Percentiles rank a stretch among this genome's conserved stretches.
Evolutionary conservation across 2,329 filamentous ascomycete genomes (phyloP).

Genomic region (Aspergillus pseudoviridinutans): DNA sequence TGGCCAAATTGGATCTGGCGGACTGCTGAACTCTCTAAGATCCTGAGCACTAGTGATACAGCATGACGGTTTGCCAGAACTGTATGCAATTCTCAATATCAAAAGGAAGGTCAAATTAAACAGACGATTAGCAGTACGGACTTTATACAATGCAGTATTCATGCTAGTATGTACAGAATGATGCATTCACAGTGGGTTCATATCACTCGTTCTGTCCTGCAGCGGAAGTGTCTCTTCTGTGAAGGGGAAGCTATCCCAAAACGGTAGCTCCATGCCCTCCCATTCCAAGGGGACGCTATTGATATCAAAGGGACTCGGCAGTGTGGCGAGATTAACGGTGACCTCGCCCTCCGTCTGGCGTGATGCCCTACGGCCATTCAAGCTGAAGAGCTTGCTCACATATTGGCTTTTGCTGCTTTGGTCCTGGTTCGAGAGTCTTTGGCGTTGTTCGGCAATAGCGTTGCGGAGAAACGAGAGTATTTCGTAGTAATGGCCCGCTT

Average conservation of each 20-base stretch:
- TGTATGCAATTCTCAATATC: neutral
- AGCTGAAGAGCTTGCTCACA: slow-evolving; percentile 35
- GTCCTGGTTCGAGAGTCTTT: slow-evolving; percentile 24
- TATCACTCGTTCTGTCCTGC: neutral
- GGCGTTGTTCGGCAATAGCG: slow-evolving; percentile 43
- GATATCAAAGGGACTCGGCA: slow-evolving; percentile 13
- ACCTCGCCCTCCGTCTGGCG: slow-evolving; percentile 4
- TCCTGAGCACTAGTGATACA: too few species aligned
- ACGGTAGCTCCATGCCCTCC: slow-evolving; percentile 32
- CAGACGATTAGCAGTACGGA: too few species aligned
- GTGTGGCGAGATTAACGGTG: slow-evolving; percentile 3
- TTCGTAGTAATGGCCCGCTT: slow-evolving; percentile 56
- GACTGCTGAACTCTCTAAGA: too few species aligned
- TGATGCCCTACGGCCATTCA: slow-evolving; percentile 18
- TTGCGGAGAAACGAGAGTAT: slow-evolving; percentile 49
- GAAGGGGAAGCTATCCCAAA: slow-evolving; percentile 37
- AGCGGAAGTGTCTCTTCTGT: slow-evolving; percentile 14
- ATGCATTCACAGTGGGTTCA: neutral
- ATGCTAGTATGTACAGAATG: neutral
- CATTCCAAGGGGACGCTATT: slow-evolving; percentile 22
- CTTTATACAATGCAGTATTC: too few species aligned
- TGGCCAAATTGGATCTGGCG: too few species aligned
- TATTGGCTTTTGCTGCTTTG: slow-evolving; percentile 30
- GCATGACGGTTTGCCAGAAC: neutral
- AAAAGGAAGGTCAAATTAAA: neutral